Base-by-base conservation (phyloP, 2,329 filamentous ascomycete species). In the Penicillium sp. region DNA sequence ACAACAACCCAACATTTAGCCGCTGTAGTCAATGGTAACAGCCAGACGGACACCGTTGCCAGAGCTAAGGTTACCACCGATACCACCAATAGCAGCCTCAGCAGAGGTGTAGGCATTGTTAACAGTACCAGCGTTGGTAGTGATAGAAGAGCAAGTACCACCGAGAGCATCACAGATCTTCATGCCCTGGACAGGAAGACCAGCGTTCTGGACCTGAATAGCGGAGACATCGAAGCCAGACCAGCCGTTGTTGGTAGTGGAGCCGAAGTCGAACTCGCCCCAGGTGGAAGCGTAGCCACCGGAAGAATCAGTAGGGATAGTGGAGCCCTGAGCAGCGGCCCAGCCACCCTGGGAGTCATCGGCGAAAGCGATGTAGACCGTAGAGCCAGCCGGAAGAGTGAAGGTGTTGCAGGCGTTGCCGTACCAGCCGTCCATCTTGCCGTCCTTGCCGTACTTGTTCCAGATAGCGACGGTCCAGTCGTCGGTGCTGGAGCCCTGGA, bases 381-480 rank as follows among this genome's bases (percentile, higher is more conserved):
- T 66, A 31, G 64, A 59, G 23, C 66, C 66, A 20, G 66, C 41
- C 42, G 56, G 32, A 15, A 71, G 54, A 40, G 58, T 64, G 49
- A 70, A 57, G 6, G 43, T 59, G 28, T 66, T 46, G 12, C 61
- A 62, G 25, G 61, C 60, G 49, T 65, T 46, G 47, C 66, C 66
- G 52, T 60, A 70, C 62, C 64, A 70, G 47, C 68, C 68, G 41
- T 59, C 47, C 58, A 68, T 63, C 24, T 53, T 44, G 44, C 66
- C 65, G 33, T 61, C 50, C 4, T 62, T 53, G 39, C 66, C 62
- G 45, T 65, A 63, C 59, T 70, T 71, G 62, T 71, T 71, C 63
- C 66, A 71, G 63, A 72, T 65, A 40, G 64, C 62, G 25, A 71
- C 60, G 37, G 56, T 62, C 65, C 66, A 71, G 51, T 62, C 48